Evolutionary conservation across 495 filamentous ascomycete genomes (phyloP).

Genomic region (Filosporella fistucella): DNA sequence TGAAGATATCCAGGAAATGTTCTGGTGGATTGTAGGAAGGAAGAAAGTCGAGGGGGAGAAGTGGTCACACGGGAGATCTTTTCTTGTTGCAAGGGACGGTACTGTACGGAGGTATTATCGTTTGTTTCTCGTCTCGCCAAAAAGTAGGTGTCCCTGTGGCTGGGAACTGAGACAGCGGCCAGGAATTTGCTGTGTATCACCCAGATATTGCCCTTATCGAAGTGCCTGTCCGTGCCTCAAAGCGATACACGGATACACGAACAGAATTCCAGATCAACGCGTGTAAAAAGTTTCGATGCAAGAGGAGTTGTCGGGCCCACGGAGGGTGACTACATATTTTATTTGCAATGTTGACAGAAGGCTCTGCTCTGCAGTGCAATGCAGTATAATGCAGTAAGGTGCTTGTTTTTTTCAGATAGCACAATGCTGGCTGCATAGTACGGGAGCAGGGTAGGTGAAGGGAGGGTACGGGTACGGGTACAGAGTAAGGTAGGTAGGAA

Average conservation of each 20-base stretch:
- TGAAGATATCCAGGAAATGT: conserved; percentile 4
- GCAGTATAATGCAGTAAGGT: no score
- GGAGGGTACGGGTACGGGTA: no score
- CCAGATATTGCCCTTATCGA: conserved; percentile 15
- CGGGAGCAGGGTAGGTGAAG: no score
- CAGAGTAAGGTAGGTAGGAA: no score
- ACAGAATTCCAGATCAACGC: not conserved
- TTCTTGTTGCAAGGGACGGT: no score
- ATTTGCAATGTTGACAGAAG: not conserved
- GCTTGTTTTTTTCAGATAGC: no score
- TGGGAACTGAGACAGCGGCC: conserved; percentile 8
- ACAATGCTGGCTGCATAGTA: no score
- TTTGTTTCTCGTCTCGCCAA: conserved; percentile 13
- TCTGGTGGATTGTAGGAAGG: not conserved
- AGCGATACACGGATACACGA: conserved; percentile 14
- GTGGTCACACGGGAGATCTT: conserved; percentile 23
- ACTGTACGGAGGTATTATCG: conserved; percentile 8
- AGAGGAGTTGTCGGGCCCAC: not conserved
- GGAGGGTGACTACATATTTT: not conserved
- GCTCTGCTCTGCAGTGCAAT: no score
- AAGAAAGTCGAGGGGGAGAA: not conserved
- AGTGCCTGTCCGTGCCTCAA: conserved; percentile 11
- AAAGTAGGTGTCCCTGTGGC: not conserved
- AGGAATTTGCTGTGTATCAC: conserved; percentile 18
- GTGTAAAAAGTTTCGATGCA: not conserved